These are phyloP conservation scores for Mycotypha africana DNA, from an alignment of 371 early-diverging fungal species.

Conservation along the genomic window DNA sequence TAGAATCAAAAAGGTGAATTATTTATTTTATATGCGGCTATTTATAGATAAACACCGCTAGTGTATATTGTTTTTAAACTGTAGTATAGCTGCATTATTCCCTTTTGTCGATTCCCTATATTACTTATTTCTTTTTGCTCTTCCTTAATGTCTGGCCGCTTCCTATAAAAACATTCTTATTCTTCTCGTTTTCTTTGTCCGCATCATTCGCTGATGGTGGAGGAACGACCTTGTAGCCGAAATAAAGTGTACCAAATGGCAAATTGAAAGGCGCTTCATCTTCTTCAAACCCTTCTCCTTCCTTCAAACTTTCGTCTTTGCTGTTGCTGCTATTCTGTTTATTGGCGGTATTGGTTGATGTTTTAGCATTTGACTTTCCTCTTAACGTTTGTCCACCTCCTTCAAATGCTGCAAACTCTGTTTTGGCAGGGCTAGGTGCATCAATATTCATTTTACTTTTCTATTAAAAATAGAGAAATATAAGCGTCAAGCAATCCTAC, in stretches of 20 bases:
- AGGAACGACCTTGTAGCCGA: conserved; percentile 70
- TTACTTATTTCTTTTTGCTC: conserved; percentile 27
- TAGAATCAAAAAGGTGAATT: no score
- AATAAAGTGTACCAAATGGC: conserved; percentile 87
- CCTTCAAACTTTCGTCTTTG: conserved; percentile 1
- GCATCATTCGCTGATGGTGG: conserved; percentile 22
- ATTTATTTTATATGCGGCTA: no score
- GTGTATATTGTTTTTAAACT: not conserved
- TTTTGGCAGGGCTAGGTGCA: conserved; percentile 33
- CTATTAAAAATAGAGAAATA: conserved; percentile 15
- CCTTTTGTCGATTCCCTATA: no score
- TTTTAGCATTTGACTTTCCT: conserved; percentile 22
- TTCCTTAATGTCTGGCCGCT: conserved; percentile 33
- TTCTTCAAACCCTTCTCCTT: conserved; percentile 23
- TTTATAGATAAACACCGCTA: no score
- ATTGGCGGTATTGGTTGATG: conserved; percentile 31
- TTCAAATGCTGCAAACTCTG: conserved; percentile 31
- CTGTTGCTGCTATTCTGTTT: not conserved
- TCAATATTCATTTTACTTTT: conserved; percentile 49
- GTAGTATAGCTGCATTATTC: no score
- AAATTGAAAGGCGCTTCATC: conserved; percentile 75
- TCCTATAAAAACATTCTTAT: conserved; percentile 18
- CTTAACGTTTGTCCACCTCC: conserved; percentile 38
- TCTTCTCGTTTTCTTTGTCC: conserved; percentile 9
- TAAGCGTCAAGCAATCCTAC: not conserved